A percentile compares a stretch with the other conserved stretches of the same genome.
phyloP scores from a whole-genome alignment of 2,329 filamentous ascomycete genomes.

The Fusarium domesticum region DNA sequence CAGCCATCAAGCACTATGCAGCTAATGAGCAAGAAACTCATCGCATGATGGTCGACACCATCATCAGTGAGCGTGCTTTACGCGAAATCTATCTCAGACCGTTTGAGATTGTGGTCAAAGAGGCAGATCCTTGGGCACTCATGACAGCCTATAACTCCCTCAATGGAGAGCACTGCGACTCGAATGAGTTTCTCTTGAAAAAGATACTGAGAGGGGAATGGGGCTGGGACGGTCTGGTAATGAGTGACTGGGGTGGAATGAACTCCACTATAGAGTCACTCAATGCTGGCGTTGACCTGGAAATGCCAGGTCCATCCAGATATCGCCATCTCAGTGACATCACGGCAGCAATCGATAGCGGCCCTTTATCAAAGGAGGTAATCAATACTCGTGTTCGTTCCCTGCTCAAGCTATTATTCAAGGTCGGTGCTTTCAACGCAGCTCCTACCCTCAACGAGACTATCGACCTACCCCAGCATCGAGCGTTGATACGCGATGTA shows the following conservation, averaged over 20 bases:
- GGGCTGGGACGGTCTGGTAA: conserved; percentile 38
- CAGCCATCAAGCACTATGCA: conserved; percentile 39
- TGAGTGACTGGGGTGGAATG: conserved; percentile 40
- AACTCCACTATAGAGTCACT: conserved; percentile 34
- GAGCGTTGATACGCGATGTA: conserved; percentile 29
- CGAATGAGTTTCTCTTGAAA: conserved; percentile 21
- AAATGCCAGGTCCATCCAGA: conserved; percentile 38
- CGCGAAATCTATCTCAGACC: conserved; percentile 30
- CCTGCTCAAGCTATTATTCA: conserved; percentile 27
- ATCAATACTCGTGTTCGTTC: conserved; percentile 20
- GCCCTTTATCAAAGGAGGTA: conserved; percentile 10
- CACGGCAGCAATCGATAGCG: conserved; percentile 31
- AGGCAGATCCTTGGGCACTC: conserved; percentile 36
- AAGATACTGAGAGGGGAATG: conserved; percentile 44
- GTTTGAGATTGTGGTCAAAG: conserved; percentile 37
- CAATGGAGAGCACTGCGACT: conserved; percentile 38
- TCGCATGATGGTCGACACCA: conserved; percentile 9
- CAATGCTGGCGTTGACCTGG: conserved; percentile 34
- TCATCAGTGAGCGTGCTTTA: conserved; percentile 10
- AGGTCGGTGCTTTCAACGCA: conserved; percentile 29
- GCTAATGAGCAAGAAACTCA: conserved; percentile 35
- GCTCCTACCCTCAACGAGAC: conserved; percentile 28
- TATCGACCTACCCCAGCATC: conserved; percentile 34
- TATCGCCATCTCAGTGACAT: conserved; percentile 31
- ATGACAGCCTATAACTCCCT: conserved; percentile 30